Evolutionary conservation across 495 filamentous ascomycete genomes (phyloP), one percentile per base, ranked within the genome.

Genomic region (Wilcoxina mikolae): DNA sequence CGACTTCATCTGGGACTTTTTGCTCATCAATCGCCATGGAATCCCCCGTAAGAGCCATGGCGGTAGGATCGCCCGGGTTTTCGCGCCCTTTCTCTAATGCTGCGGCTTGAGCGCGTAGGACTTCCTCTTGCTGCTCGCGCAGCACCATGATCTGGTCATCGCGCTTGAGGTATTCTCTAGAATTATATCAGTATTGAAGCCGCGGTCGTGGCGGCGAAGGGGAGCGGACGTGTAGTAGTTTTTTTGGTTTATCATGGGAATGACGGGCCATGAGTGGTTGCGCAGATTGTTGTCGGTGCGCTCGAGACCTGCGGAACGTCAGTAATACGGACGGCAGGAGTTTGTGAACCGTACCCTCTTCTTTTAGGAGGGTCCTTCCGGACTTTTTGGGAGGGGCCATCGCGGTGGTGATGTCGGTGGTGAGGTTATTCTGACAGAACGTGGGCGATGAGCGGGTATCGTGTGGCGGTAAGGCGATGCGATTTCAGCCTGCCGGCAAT

Each of bases 161-260:
- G 61, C 93, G 80, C 74, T 98, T 98, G 63, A 96, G 84, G 62
- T 94, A 98, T 61, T 98, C 91, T 31, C n/a, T n/a, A n/a, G n/a
- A n/a, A n/a, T n/a, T n/a, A n/a, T n/a, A n/a, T n/a, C 88, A 94
- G 58, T 3, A 64, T 23, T 43, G n/a, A 12, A 15, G 24, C 29
- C 27, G 48, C 26, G 17, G 38, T 20, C 10, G 42, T 10, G 42
- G 42, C 10, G 10, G 10, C 10, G 9, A 45, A 45, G 22, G 87
- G n/a, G n/a, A n/a, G n/a, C n/a, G n/a, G n/a, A n/a, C n/a, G 91
- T 98, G 64, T 98, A 98, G 69, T 98, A 98, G 69, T 98, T 98
- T 70, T 98, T 98, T 65, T 98, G 91, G 65, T 98, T 98, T 67
- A 98, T 98, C 64, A 88, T 82, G 15, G 75, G 74, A 39, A 95